Evolutionary conservation across 176 grass and related monocot genomes (phyloP), one percentile per base, ranked within the genome.

Genomic region (Raddia guianensis): DNA sequence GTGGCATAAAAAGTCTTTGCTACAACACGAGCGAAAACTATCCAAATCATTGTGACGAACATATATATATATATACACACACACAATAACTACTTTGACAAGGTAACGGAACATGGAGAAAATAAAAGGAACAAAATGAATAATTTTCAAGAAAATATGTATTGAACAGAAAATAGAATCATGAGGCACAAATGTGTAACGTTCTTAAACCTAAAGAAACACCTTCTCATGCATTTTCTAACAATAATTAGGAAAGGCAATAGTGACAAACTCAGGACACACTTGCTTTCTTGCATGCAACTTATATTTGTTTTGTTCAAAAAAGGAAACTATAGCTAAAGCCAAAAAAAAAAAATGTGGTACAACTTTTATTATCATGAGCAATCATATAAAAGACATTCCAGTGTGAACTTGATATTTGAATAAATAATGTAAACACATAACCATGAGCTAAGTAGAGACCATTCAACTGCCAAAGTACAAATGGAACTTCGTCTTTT

Each of bases 121-220:
- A 63, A 45, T 2, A 60, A 12, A 76, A 61, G 60, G 55, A 76
- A 77, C 7, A 77, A 35, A 37, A 42, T 3, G 4, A 42, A 27
- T 27, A 65, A n/a, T n/a, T 77, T 63, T 27, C 21, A 63, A 18
- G 74, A 35, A 33, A 63, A 33, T 54, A 15, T 10, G 43, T 53
- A 50, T 51, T 49, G 47, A 66, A 50, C 48, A 42, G 60, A 66
- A 52, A 19, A 52, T 66, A 20, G 63, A 52, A 18, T 45, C 63
- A 45, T 60, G 57, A 60, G n/a, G 27, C 57, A 58, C 49, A 58
- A 46, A 70, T 46, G 35, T 70, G 37, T 32, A 65, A 64, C 75
- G 0, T 2, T 10, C 64, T 77, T 63, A 63, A 34, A 35, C 58
- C 6, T 63, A 51, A 40, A 48, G 7, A 65, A 51, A 78, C 61